Base-by-base conservation (phyloP, 2,329 filamentous ascomycete species). In the Westerdykella aurantiaca region DNA sequence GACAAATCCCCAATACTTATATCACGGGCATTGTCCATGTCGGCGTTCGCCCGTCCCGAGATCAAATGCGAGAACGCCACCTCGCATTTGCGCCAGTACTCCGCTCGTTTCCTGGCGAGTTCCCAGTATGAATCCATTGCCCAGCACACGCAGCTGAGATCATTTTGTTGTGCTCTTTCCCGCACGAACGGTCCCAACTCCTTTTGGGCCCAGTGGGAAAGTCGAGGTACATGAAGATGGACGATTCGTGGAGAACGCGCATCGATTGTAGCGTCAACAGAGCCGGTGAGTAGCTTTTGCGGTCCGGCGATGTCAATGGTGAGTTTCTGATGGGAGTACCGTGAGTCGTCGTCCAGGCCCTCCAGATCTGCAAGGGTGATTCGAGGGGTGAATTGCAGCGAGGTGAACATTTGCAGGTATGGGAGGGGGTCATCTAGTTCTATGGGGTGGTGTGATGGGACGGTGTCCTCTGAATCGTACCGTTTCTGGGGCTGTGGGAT, bases 401-500 rank as follows among this genome's bases (percentile, higher is more conserved):
- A 80, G 0, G 80, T 85, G 55, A 93, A 88, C 7, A 84, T 73
- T 37, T 84, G 78, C 0, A 90, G 72, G 51, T 84, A 88, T 0
- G 83, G 80, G 2, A 85, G 67, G 39, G 85, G 79, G 47, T 89
- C 79, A 0, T 75, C 71, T 1, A 84, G 73, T 1, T 78, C 74
- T 68, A 89, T 73, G 1, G 73, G 73, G 1, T 81, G 76, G 56
- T 90, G 86, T 1, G 83, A 86, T 6, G 76, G 69, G 0, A 77
- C 61, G 2, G 71, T 68, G n/a, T 65, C 68, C 22, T 56, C 35
- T 34, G 61, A 57, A 6, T 65, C 16, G 37, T 41, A 38, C 25
- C 53, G 50, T 10, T 38, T 45, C 6, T 48, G 51, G 56, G 71
- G 44, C 16, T 50, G 49, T n/a, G 47, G 48, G 16, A 62, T 46